These are phyloP conservation scores for Schrenkiella parvula DNA, from an alignment of 345 rosid genomes.

Conservation along the genomic window DNA sequence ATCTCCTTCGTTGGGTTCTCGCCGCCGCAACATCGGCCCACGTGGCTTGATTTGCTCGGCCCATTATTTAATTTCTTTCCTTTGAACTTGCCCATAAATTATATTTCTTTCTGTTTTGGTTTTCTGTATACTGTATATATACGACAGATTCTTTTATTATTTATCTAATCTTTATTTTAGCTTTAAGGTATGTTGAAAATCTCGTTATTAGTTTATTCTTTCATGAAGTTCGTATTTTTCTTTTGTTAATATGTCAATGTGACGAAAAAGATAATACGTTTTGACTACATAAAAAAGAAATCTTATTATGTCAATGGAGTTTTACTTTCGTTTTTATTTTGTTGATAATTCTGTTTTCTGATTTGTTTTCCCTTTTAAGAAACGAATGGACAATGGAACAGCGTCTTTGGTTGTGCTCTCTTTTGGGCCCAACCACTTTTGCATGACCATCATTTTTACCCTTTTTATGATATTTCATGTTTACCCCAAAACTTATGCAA, in stretches of 20 bases:
- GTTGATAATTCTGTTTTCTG: background rate
- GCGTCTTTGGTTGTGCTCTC: background rate
- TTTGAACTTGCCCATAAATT: background rate
- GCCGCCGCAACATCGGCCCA: constrained; percentile 4
- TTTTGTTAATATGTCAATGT: background rate
- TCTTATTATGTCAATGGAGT: background rate
- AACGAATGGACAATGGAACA: background rate
- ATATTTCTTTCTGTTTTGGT: background rate
- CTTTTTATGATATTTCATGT: background rate
- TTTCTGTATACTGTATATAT: background rate
- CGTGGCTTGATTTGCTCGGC: background rate
- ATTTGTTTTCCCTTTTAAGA: background rate
- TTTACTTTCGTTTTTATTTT: background rate
- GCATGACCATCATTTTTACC: background rate
- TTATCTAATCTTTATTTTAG: background rate
- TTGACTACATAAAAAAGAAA: background rate
- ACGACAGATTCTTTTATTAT: constrained; percentile 6
- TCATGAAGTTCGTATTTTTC: background rate
- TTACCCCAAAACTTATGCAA: background rate
- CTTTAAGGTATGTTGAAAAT: background rate
- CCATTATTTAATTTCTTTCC: background rate
- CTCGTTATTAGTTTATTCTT: background rate
- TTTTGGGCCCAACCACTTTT: background rate
- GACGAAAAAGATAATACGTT: background rate
- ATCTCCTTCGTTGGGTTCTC: constrained; percentile 16